These are phyloP conservation scores for Trametes pubescens DNA, from an alignment of 1,284 basidiomycete species.

Conservation along the genomic window DNA sequence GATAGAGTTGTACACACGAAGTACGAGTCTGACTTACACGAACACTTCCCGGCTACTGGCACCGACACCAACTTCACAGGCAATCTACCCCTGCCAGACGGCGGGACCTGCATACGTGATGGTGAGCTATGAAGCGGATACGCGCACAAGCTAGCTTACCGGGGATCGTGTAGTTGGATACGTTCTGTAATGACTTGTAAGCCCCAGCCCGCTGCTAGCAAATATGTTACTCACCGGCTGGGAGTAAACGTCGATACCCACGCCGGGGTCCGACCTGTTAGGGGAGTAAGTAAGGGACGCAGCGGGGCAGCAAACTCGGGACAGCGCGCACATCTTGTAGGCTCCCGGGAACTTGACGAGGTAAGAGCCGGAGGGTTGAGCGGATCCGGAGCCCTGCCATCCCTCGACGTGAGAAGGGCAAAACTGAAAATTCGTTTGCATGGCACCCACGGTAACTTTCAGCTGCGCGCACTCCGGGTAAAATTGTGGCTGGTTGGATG, in stretches of 20 bases:
- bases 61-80: not conserved
- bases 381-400: slow-evolving; percentile 38
- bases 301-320: slow-evolving; percentile 5
- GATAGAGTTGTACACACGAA: not conserved
- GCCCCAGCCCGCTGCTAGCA: not conserved
- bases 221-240: slow-evolving; percentile 27
- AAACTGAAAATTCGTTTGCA: too few species aligned
- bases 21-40: not conserved
- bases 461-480: slow-evolving; percentile 52
- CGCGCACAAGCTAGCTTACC: slow-evolving; percentile 11
- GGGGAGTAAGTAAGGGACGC: slow-evolving; percentile 5
- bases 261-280: slow-evolving; percentile 44
- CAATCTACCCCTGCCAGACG: slow-evolving; percentile 37
- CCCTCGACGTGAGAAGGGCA: not conserved
- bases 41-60: not conserved
- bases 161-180: slow-evolving; percentile 49
- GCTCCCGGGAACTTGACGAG: slow-evolving; percentile 50
- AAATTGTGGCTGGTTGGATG: slow-evolving; percentile 47
- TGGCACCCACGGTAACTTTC: slow-evolving; percentile 43
- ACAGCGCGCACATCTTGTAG: slow-evolving; percentile 35
- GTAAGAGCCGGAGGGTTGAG: slow-evolving; percentile 42
- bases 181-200: slow-evolving; percentile 15
- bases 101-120: slow-evolving; percentile 33
- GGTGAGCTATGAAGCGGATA: not conserved
- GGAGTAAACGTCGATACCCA: slow-evolving; percentile 47